phyloP scores from a whole-genome alignment of 768 basidiomycete genomes.

The Lactarius deliciosus region DNA sequence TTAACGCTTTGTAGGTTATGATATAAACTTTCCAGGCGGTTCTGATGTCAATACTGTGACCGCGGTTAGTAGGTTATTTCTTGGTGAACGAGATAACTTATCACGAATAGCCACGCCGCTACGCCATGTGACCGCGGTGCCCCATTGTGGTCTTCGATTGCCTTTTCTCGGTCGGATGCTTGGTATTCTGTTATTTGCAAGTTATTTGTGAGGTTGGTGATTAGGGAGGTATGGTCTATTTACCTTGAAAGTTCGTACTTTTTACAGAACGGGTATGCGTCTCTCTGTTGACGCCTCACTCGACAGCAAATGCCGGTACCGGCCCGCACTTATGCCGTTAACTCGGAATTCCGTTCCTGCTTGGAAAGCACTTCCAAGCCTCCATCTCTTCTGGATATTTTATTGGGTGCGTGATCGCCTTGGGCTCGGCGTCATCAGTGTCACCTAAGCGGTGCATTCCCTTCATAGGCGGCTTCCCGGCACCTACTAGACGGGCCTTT shows the following conservation, averaged over 20 bases:
- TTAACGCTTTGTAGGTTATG: neutral
- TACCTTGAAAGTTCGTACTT: neutral
- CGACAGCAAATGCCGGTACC: neutral
- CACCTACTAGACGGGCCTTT: neutral
- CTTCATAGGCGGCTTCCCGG: constrained; percentile 6
- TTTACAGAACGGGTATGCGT: neutral
- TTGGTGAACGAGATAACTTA: neutral
- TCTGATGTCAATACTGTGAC: no score
- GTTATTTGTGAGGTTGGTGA: neutral
- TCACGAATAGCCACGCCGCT: neutral
- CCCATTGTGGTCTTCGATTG: neutral
- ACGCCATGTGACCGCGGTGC: constrained; percentile 1
- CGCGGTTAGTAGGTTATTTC: neutral
- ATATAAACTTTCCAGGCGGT: neutral
- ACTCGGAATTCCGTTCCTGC: neutral
- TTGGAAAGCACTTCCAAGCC: neutral
- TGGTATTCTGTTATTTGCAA: neutral
- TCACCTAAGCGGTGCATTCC: neutral
- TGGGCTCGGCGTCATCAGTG: neutral
- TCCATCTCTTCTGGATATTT: neutral
- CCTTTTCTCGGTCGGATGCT: constrained; percentile 9
- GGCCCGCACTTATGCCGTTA: neutral
- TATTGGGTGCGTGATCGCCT: neutral
- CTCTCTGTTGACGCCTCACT: neutral
- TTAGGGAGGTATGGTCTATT: neutral